Base-by-base conservation (phyloP, 176 grass and related monocot genomes). In the Phyllostachys edulis region DNA sequence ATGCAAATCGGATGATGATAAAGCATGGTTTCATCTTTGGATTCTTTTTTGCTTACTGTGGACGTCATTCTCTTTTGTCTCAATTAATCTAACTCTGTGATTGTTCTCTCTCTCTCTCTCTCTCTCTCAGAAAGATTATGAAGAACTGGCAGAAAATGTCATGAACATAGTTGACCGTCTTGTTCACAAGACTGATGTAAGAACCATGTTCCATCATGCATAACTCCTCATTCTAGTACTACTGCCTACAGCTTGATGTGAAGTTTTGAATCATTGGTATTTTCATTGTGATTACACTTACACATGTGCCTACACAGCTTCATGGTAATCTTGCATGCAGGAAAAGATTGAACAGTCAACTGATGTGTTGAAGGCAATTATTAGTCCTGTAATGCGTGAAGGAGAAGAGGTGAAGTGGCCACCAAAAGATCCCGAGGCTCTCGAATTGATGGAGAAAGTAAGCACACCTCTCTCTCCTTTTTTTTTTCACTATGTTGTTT, bases 101-200 rank as follows among this genome's bases (percentile, higher is more conserved):
- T 37, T 69, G 14, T 16, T 47, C 14, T 63, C 49, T 73, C 41
- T 36, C 41, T 61, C 56, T 42, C 75, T 60, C 56, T 42, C 75
- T 5, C 6, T 21, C 82, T 42, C 71, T 55, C 88, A 96, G 91
- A 96, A 94, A 84, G 96, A 99, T 85, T 96, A 99, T 76, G 89
- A 96, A 86, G 96, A 99, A 71, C 57, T 96, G 49, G 93, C 93
- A 4, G 87, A 77, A 82, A 90, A 87, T 84, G 51, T 96, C 51
- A 94, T 96, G 96, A 94, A 77, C 74, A 96, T 99, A 78, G 96
- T 96, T 74, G 93, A 99, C 34, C 84, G 81, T 44, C 88, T 99
- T 77, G 96, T 99, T 75, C 91, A 96, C 77, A 99, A 99, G 82
- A 99, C 96, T 73, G 70, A 99, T 89, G 96, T 94, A 90, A 87